phyloP scores from a whole-genome alignment of 331 rosid genomes.

The Acacia concinna region DNA sequence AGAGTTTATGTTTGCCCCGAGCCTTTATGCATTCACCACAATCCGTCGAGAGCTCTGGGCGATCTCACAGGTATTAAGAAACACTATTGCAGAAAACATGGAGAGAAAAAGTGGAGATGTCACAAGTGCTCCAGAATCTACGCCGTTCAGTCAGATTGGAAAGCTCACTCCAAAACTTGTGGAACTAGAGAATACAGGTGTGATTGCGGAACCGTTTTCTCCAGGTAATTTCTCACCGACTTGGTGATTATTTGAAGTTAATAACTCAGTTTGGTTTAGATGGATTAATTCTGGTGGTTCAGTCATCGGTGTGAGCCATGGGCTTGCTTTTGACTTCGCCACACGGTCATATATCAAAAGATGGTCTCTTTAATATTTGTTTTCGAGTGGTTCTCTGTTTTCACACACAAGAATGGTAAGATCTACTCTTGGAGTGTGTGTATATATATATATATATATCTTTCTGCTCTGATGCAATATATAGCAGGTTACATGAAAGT shows the following conservation, averaged over 20 bases:
- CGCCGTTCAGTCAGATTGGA: conserved; percentile 99
- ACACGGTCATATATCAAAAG: not conserved
- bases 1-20: conserved; percentile 96
- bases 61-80: conserved; percentile 97
- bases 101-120: conserved; percentile 99
- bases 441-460: too few species aligned
- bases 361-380: conserved; percentile 2
- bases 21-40: conserved; percentile 88
- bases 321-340: not conserved
- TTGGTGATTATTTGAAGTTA: not conserved
- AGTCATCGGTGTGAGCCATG: not conserved
- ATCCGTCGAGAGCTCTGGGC: conserved; percentile 94
- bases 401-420: conserved; percentile 39
- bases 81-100: conserved; percentile 90
- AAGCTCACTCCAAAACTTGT: conserved; percentile 95
- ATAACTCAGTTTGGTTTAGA: not conserved
- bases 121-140: conserved; percentile 90
- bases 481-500: conserved; percentile 47
- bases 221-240: conserved; percentile 56
- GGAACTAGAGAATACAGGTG: conserved; percentile 97
- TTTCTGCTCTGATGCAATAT: conserved; percentile 16
- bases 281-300: not conserved
- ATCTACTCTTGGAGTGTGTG: conserved; percentile 25
- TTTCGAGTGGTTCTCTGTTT: conserved; percentile 26
- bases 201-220: conserved; percentile 96